Base-by-base conservation (phyloP, 176 grass and related monocot genomes). In the Oryza brachyantha region DNA sequence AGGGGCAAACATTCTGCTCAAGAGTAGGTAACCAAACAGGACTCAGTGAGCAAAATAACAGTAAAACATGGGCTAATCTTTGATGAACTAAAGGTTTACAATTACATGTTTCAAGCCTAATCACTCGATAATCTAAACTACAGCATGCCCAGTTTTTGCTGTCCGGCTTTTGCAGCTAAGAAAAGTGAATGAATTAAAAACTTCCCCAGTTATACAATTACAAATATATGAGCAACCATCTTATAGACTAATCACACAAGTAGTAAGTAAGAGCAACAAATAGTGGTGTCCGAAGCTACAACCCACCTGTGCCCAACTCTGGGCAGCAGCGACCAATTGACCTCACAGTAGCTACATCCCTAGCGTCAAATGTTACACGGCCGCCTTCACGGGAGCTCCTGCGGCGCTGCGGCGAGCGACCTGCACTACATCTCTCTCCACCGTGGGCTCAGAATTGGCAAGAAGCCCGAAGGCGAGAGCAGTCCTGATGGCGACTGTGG, bases 401-500 rank as follows among this genome's bases (percentile, higher is more conserved):
- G 85, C 27, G 38, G 67, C 3, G 13, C 21, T 24, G 52, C 52
- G 7, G 26, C 3, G 66, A 77, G 52, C 3, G 28, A 16, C 1
- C 37, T 19, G 68, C 11, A 69, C 79, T 88, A 92, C 72, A 94
- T 89, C 31, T 94, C 88, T 83, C 92, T 91, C 92, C 92, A 94
- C 71, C 92, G 67, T 54, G 92, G 88, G 77, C 92, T 94, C 3
- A 91, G 73, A 29, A 84, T 66, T 2, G 88, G 88, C 28, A 94
- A 82, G 88, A 93, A 93, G 2, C 82, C 88, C 0, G 91, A 93
- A 2, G 91, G 91, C 11, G 91, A 93, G 38, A 93, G 76, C 28
- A 94, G 84, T 14, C 88, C 92, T 0, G 88, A 94, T 8, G 92
- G 92, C 1, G 92, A 94, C 40, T 81, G 92, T 8, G 88, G 83